Conservation (phyloP, 2,329 filamentous ascomycete species). For the Colletotrichum caudatum region DNA sequence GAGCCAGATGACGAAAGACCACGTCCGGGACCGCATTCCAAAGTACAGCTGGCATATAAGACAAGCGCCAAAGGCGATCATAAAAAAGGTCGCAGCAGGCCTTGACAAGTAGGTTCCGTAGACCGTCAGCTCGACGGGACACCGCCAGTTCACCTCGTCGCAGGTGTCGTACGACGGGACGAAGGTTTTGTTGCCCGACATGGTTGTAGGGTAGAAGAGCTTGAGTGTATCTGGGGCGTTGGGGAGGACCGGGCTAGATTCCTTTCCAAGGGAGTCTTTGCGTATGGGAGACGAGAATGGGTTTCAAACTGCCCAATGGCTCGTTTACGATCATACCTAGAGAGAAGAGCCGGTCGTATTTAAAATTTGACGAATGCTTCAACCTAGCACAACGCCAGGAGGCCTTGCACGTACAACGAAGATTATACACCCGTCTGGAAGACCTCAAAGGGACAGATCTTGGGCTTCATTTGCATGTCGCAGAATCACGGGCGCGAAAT, state of each 20-base stretch:
- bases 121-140: slow-evolving; percentile 11
- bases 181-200: not conserved
- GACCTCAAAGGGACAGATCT: too few species aligned
- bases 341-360: not conserved
- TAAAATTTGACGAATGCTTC: not conserved
- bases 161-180: slow-evolving; percentile 21
- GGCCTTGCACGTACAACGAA: too few species aligned
- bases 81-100: slow-evolving; percentile 5
- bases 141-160: not conserved
- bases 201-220: not conserved
- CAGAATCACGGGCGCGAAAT: not conserved
- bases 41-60: not conserved
- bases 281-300: not conserved
- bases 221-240: too few species aligned
- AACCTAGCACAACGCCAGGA: too few species aligned
- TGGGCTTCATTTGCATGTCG: too few species aligned
- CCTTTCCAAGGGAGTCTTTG: not conserved
- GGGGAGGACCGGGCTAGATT: too few species aligned
- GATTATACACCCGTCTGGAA: too few species aligned
- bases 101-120: slow-evolving; percentile 14
- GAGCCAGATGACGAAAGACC: slow-evolving; percentile 18
- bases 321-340: too few species aligned
- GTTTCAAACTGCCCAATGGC: not conserved
- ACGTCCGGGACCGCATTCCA: slow-evolving; percentile 10
- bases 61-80: not conserved